These are phyloP conservation scores for Erigeron canadensis DNA, from an alignment of 129 eudicot genomes.

Conservation along the genomic window DNA sequence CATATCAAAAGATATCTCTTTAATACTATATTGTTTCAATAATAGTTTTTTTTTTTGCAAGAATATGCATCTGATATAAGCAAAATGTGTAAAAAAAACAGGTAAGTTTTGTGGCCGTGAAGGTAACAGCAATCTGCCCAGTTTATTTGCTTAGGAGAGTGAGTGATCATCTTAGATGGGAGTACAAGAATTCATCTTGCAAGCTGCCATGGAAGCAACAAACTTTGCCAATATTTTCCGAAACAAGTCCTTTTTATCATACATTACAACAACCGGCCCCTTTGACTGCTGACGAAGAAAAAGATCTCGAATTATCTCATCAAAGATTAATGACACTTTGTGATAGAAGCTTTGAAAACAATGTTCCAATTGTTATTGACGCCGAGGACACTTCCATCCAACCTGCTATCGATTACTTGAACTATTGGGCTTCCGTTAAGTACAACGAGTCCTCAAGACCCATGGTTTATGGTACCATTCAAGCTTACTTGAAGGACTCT, in stretches of 20 bases:
- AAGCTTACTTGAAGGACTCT: constrained; percentile 73
- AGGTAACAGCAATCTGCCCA: constrained; percentile 78
- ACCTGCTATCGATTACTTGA: constrained; percentile 84
- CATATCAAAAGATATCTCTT: too few relatives aligned
- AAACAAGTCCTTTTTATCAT: constrained; percentile 78
- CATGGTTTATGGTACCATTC: constrained; percentile 64
- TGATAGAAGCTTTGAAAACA: constrained; percentile 39
- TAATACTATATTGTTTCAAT: too few relatives aligned
- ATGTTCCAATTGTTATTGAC: constrained; percentile 66
- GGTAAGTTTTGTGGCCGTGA: constrained; percentile 85
- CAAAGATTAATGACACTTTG: constrained; percentile 47
- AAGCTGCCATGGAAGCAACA: constrained; percentile 85
- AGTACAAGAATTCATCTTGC: constrained; percentile 46
- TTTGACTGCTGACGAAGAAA: constrained; percentile 64
- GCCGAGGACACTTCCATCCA: constrained; percentile 86
- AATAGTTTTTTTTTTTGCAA: neutral
- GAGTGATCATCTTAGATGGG: constrained; percentile 87
- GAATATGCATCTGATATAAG: neutral
- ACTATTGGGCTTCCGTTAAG: constrained; percentile 55
- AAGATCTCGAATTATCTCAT: constrained; percentile 58
- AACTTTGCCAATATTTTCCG: constrained; percentile 61
- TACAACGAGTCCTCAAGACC: constrained; percentile 43
- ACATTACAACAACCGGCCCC: constrained; percentile 57
- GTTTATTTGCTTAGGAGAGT: constrained; percentile 52
- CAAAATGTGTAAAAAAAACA: constrained; percentile 22